Evolutionary conservation across 345 rosid species (phyloP).

Genomic region (Leavenworthia alabamica): DNA sequence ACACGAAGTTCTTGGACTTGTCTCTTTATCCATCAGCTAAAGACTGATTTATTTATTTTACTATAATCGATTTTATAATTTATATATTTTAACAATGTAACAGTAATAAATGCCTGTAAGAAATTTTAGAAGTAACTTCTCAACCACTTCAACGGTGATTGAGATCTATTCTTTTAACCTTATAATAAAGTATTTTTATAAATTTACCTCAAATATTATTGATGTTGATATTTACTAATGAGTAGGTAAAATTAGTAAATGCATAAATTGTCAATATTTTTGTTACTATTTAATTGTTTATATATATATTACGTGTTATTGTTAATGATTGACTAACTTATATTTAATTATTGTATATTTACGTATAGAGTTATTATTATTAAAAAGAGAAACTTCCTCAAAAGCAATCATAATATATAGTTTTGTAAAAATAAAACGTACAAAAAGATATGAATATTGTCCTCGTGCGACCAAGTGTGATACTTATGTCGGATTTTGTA

Average conservation of each 20-base stretch:
- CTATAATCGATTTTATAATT: too few species aligned
- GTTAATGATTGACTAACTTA: too few species aligned
- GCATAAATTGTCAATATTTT: not conserved
- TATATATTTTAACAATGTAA: not conserved
- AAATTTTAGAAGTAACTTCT: constrained; percentile 16
- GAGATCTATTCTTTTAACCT: not conserved
- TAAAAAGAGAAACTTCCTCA: too few species aligned
- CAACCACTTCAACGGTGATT: constrained; percentile 28
- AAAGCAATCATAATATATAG: not conserved
- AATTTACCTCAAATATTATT: constrained; percentile 4
- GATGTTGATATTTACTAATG: constrained; percentile 18
- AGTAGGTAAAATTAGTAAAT: constrained; percentile 4
- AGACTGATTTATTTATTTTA: too few species aligned
- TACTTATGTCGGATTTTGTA: constrained; percentile 13
- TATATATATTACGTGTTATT: too few species aligned
- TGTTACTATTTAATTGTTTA: not conserved
- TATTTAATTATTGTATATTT: too few species aligned
- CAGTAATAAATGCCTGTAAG: constrained; percentile 11
- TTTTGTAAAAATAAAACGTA: not conserved
- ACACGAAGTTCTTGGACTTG: too few species aligned
- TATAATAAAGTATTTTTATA: not conserved
- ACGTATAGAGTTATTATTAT: too few species aligned
- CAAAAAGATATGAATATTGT: constrained; percentile 18
- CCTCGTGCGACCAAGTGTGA: constrained; percentile 12
- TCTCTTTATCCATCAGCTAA: too few species aligned